Conservation (phyloP, 345 rosid genomes). For the Bruguiera gymnorhiza region DNA sequence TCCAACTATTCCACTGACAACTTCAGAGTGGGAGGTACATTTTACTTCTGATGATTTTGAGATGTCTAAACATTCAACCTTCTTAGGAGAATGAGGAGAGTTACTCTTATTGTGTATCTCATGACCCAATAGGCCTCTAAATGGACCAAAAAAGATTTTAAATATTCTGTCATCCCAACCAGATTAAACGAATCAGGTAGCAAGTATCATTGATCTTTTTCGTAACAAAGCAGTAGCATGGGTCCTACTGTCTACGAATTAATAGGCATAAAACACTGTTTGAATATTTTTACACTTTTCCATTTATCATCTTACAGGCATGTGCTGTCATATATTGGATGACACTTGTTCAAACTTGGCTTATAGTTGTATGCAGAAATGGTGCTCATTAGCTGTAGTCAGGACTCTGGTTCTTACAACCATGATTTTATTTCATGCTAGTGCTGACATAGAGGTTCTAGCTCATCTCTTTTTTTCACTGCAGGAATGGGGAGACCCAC, state of each 20-base stretch:
- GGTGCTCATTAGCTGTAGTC: not conserved
- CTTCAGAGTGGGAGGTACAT: conserved; percentile 95
- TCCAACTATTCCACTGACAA: conserved; percentile 91
- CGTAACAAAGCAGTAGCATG: too few relatives aligned
- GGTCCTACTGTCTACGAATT: too few relatives aligned
- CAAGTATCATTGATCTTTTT: too few relatives aligned
- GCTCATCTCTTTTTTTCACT: conserved; percentile 19
- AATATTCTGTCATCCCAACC: not conserved
- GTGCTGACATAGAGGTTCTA: not conserved
- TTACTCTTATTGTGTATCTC: too few relatives aligned
- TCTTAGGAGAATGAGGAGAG: too few relatives aligned
- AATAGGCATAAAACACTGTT: too few relatives aligned
- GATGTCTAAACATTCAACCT: not conserved
- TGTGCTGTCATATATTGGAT: not conserved
- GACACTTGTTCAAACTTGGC: not conserved
- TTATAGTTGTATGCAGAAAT: not conserved
- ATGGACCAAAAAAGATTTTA: too few relatives aligned
- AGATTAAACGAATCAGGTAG: too few relatives aligned
- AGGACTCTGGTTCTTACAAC: not conserved
- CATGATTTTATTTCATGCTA: not conserved
- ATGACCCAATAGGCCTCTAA: too few relatives aligned
- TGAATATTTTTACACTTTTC: not conserved
- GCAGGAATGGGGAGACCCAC: conserved; percentile 99
- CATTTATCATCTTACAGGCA: not conserved
- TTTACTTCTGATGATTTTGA: not conserved